Percentiles rank a stretch among this genome's conserved stretches.
phyloP scores from a whole-genome alignment of 345 rosid genomes.

The Citrus medica region DNA sequence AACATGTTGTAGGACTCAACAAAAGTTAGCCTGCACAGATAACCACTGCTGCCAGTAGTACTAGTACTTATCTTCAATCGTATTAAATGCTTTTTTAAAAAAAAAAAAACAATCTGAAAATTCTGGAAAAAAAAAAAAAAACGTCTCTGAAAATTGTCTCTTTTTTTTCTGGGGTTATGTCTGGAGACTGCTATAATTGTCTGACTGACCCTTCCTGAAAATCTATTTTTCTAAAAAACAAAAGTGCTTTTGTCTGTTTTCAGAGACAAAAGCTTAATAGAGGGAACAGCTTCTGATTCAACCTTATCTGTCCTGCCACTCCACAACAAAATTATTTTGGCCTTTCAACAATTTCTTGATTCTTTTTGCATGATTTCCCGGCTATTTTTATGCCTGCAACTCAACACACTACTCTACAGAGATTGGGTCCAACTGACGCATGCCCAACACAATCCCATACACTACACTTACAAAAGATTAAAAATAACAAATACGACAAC shows the following conservation, averaged over 20 bases:
- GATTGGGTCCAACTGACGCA: constrained; percentile 29
- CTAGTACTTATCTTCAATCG: neutral
- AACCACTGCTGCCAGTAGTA: no score
- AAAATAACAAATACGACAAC: neutral
- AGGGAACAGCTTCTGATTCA: constrained; percentile 37
- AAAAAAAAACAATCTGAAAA: constrained; percentile 8
- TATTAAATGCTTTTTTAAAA: neutral
- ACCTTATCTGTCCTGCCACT: constrained; percentile 44
- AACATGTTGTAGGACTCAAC: no score
- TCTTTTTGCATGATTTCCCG: constrained; percentile 28
- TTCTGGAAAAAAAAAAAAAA: neutral
- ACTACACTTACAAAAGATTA: neutral
- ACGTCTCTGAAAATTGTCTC: constrained; percentile 18
- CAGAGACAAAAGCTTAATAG: constrained; percentile 18
- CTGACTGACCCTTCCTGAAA: constrained; percentile 13
- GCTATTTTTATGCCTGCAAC: constrained; percentile 29
- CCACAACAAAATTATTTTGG: constrained; percentile 27
- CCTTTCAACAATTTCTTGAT: constrained; percentile 18
- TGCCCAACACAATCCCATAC: neutral
- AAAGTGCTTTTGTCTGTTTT: constrained; percentile 36
- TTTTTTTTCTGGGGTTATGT: constrained; percentile 17
- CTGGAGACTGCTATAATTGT: constrained; percentile 21
- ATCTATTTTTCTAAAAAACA: constrained; percentile 16
- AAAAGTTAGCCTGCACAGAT: no score
- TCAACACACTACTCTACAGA: neutral